phyloP scores from a whole-genome alignment of 768 basidiomycete species.

The Kwoniella europaea region DNA sequence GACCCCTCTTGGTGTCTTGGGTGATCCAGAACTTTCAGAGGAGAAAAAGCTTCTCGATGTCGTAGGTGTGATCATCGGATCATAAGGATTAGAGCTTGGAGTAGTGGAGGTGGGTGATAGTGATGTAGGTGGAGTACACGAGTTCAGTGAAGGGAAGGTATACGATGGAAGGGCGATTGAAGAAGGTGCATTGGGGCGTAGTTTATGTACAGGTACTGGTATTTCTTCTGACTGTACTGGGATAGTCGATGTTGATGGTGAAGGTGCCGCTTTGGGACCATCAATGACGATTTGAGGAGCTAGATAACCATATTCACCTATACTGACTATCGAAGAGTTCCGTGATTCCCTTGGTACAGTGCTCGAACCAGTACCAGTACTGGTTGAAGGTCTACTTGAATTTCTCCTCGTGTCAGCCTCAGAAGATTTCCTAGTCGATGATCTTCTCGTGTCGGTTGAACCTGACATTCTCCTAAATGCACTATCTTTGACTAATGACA shows the following conservation, averaged over 20 bases:
- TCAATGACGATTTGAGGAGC: slow-evolving; percentile 50
- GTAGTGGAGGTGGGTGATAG: slow-evolving; percentile 1
- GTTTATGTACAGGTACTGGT: not conserved
- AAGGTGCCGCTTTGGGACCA: slow-evolving; percentile 5
- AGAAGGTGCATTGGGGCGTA: slow-evolving; percentile 29
- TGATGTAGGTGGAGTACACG: not conserved
- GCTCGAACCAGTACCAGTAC: too few relatives aligned
- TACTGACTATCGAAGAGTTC: slow-evolving; percentile 42
- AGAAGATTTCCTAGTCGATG: not conserved
- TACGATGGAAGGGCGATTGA: slow-evolving; percentile 35
- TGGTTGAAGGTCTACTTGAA: not conserved
- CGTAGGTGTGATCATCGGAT: slow-evolving; percentile 12
- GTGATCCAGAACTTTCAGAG: slow-evolving; percentile 1
- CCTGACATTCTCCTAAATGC: slow-evolving; percentile 19
- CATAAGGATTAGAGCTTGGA: slow-evolving; percentile 1
- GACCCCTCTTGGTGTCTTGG: slow-evolving; percentile 5
- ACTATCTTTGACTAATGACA: slow-evolving; percentile 26
- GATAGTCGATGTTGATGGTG: not conserved
- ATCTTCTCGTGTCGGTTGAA: not conserved
- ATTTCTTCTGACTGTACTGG: not conserved
- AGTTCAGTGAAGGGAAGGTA: slow-evolving; percentile 18
- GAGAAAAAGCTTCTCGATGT: slow-evolving; percentile 5
- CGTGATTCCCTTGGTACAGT: slow-evolving; percentile 20
- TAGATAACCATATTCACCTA: slow-evolving; percentile 48
- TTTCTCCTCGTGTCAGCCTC: not conserved